phyloP scores from a whole-genome alignment of 169 alveolate genomes.

The Plasmodium gonderi region DNA sequence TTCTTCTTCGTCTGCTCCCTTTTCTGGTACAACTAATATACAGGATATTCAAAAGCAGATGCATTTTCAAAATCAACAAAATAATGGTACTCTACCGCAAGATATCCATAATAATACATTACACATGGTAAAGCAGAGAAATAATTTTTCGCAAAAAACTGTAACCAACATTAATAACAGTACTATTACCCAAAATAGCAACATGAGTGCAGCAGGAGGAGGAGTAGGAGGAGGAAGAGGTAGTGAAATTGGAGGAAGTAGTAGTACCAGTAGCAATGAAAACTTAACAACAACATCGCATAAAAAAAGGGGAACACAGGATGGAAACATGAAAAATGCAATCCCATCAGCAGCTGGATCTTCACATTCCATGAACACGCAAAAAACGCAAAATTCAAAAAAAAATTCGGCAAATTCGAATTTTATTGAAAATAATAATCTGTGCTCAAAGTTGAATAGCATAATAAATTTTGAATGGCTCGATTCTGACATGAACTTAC shows the following conservation, averaged over 20 bases:
- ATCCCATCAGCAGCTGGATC: background rate
- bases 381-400: background rate
- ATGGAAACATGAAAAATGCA: background rate
- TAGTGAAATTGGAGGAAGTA: no score
- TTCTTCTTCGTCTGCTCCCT: background rate
- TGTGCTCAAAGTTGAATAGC: conserved; percentile 45
- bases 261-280: background rate
- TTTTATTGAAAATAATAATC: conserved; percentile 27
- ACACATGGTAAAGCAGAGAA: conserved; percentile 9
- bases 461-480: conserved; percentile 53
- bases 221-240: background rate
- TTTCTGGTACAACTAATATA: background rate
- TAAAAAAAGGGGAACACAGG: background rate
- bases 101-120: conserved; percentile 15
- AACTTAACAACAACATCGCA: background rate
- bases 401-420: conserved; percentile 1
- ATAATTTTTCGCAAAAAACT: conserved; percentile 6
- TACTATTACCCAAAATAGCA: background rate
- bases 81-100: background rate
- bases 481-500: conserved; percentile 1
- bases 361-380: background rate
- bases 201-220: background rate
- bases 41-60: conserved; percentile 18
- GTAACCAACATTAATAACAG: background rate
- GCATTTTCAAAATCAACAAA: conserved; percentile 20